Base-by-base conservation (phyloP, 164 flowering plant genomes). In the Tetracentron sinense region DNA sequence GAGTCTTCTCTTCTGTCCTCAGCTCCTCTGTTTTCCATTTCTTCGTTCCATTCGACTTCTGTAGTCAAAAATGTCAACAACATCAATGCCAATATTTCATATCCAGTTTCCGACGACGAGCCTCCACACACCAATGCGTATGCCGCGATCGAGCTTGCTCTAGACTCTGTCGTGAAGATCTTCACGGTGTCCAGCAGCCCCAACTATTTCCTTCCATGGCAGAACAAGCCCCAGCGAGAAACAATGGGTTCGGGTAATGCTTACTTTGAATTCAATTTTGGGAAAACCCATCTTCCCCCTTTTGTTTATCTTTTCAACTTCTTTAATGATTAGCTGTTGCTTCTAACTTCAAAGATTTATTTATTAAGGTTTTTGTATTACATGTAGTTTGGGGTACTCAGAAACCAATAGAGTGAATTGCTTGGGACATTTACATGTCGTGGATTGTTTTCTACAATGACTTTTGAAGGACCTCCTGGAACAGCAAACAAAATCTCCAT, bases 191-290 rank as follows among this genome's bases (percentile, higher is more conserved):
- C 96, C 21, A 87, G 90, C 57, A 87, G 97, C 75, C 98, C 98
- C 61, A 93, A 81, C 69, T 93, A 90, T 62, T 79, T 80, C 60
- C 86, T 90, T 30, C 98, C 98, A 0, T 93, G 98, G 97, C 98
- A 93, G 82, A 93, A 93, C 68, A 93, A 93, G 75, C 74, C 90
- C 6, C 98, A 88, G 83, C 79, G 97, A 0, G 98, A 90, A 70
- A 68, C 81, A 7, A 87, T 74, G 85, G 97, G 98, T 55, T 90
- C 97, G 2, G 98, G 97, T 90, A 33, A n/a, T n/a, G n/a, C n/a
- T n/a, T n/a, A n/a, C n/a, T n/a, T n/a, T n/a, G n/a, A n/a, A n/a
- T n/a, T n/a, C n/a, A n/a, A n/a, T n/a, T n/a, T n/a, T n/a, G n/a
- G n/a, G n/a, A n/a, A n/a, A n/a, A n/a, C n/a, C n/a, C n/a, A n/a